Percentiles rank a stretch among this genome's conserved stretches.
Conservation (phyloP, 1,284 basidiomycete genomes). For the Fomitiporia mediterranea region DNA sequence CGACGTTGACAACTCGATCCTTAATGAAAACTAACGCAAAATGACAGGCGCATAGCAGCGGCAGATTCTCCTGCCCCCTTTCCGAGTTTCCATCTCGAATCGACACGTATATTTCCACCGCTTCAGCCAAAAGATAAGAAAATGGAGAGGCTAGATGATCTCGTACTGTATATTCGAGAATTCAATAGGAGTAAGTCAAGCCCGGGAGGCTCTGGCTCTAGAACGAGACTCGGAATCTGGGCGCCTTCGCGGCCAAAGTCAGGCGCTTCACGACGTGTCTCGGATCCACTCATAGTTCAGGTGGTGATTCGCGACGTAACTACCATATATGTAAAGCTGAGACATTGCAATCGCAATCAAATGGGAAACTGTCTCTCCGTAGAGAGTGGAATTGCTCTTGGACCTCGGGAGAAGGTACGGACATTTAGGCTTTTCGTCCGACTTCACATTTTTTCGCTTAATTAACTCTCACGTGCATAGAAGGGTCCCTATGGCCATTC, state of each 20-base stretch:
- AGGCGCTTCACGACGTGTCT: slow-evolving; percentile 3
- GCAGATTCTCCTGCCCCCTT: slow-evolving; percentile 59
- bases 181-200: slow-evolving; percentile 29
- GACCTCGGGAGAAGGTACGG: slow-evolving; percentile 60
- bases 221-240: slow-evolving; percentile 15
- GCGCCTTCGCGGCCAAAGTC: slow-evolving; percentile 7
- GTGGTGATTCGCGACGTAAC: slow-evolving; percentile 58
- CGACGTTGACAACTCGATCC: slow-evolving; percentile 30
- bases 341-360: slow-evolving; percentile 30
- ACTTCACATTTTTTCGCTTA: slow-evolving; percentile 11
- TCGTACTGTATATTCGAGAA: slow-evolving; percentile 13
- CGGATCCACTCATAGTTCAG: slow-evolving; percentile 18
- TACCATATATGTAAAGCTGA: slow-evolving; percentile 51
- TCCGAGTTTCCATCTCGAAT: slow-evolving; percentile 37
- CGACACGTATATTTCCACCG: slow-evolving; percentile 40
- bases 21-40: slow-evolving; percentile 8
- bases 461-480: slow-evolving; percentile 31
- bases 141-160: slow-evolving; percentile 2
- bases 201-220: slow-evolving; percentile 25
- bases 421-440: background rate
- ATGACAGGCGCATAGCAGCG: slow-evolving; percentile 44
- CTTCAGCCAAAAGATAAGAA: slow-evolving; percentile 7
- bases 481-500: slow-evolving; percentile 65
- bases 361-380: slow-evolving; percentile 34
- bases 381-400: slow-evolving; percentile 59